These are phyloP conservation scores for Ramaria rubella DNA, from an alignment of 768 basidiomycete genomes.

Conservation along the genomic window DNA sequence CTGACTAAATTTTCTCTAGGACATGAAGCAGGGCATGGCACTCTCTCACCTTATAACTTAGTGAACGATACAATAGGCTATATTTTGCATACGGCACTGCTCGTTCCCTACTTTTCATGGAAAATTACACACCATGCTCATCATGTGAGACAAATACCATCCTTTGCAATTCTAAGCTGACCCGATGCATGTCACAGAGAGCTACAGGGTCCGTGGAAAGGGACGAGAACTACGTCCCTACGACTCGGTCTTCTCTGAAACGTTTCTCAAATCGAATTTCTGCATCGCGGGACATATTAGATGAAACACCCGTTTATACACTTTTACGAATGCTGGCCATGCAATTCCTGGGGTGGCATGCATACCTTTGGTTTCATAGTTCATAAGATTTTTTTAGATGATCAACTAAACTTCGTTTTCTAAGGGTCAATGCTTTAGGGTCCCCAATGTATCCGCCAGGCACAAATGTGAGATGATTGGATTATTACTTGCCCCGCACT, in stretches of 20 bases:
- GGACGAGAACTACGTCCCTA: constrained; percentile 28
- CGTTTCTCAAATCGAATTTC: constrained; percentile 16
- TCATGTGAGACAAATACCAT: constrained; percentile 19
- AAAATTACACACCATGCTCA: constrained; percentile 24
- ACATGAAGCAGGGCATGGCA: constrained; percentile 24
- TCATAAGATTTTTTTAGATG: constrained; percentile 24
- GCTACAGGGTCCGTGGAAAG: constrained; percentile 24
- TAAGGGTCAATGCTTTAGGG: constrained; percentile 22
- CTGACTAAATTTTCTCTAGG: constrained; percentile 5
- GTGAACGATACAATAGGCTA: constrained; percentile 25
- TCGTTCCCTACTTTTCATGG: constrained; percentile 27
- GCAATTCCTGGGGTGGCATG: constrained; percentile 14
- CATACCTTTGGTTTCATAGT: constrained; percentile 5
- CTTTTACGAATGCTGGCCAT: constrained; percentile 23
- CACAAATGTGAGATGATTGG: constrained; percentile 18
- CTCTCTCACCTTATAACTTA: constrained; percentile 18
- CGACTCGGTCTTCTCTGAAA: constrained; percentile 19
- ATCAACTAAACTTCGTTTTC: constrained; percentile 11
- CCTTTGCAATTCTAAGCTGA: background rate
- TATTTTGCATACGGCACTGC: constrained; percentile 23
- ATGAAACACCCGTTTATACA: constrained; percentile 26
- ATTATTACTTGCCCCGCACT: too few relatives aligned
- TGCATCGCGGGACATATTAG: constrained; percentile 25
- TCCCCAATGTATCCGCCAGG: constrained; percentile 24
- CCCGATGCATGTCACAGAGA: constrained; percentile 15